phyloP scores from a whole-genome alignment of 306 rosid species.

The Lotus japonicus region DNA sequence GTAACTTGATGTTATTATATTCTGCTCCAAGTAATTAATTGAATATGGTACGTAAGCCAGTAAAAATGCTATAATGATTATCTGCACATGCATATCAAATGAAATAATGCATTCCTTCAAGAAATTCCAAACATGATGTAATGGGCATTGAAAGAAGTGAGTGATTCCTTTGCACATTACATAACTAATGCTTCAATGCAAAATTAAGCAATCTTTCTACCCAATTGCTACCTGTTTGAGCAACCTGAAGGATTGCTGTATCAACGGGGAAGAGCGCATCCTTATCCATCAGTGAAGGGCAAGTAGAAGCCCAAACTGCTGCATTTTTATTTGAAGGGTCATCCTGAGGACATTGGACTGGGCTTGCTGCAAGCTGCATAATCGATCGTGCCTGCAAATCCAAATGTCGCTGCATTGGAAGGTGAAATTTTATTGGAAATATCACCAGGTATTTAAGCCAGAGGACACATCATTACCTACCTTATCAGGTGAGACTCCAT shows the following conservation, averaged over 20 bases:
- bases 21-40: neutral
- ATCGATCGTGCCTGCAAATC: conserved; percentile 85
- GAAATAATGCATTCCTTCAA: conserved; percentile 3
- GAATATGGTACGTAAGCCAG: neutral
- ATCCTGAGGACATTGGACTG: conserved; percentile 44
- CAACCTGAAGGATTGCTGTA: conserved; percentile 41
- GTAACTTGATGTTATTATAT: neutral
- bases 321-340: conserved; percentile 42
- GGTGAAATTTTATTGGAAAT: conserved; percentile 19
- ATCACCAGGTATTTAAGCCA: conserved; percentile 36
- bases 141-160: neutral
- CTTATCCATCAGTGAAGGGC: conserved; percentile 42
- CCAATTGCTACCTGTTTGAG: conserved; percentile 59
- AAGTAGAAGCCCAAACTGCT: conserved; percentile 46
- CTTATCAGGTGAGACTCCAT: conserved; percentile 84
- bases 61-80: neutral
- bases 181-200: neutral
- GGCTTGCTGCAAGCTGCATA: conserved; percentile 86
- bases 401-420: conserved; percentile 38
- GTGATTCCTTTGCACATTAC: neutral
- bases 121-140: conserved; percentile 10
- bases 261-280: conserved; percentile 40
- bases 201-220: conserved; percentile 3
- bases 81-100: neutral
- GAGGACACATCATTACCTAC: conserved; percentile 52